Evolutionary conservation across 2,329 filamentous ascomycete genomes (phyloP).

Genomic region (Colletotrichum tofieldiae): DNA sequence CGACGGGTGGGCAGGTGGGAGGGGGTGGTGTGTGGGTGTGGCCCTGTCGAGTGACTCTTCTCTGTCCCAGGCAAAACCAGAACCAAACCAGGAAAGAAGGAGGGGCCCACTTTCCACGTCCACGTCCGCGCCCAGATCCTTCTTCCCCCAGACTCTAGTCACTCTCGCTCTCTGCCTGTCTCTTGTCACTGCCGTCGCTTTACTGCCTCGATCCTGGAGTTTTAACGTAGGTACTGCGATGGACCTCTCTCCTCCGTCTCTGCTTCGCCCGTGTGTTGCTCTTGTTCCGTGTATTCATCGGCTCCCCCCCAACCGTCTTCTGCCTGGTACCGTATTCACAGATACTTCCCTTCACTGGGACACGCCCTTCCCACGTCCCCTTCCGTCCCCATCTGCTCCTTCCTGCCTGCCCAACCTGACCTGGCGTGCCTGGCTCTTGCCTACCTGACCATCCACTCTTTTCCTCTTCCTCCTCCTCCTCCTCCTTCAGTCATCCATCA

Average conservation of each 20-base stretch:
- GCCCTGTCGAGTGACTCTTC: slow-evolving; percentile 38
- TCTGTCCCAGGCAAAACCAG: slow-evolving; percentile 31
- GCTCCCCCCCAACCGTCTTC: slow-evolving; percentile 10
- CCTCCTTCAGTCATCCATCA: slow-evolving; percentile 36
- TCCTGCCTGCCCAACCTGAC: slow-evolving; percentile 21
- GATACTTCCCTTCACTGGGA: slow-evolving; percentile 17
- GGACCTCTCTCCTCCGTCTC: slow-evolving; percentile 2
- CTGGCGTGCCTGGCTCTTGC: slow-evolving; percentile 9
- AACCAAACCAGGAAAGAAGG: slow-evolving; percentile 11
- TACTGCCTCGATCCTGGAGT: slow-evolving; percentile 6
- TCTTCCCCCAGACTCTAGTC: slow-evolving; percentile 17
- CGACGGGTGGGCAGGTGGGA: slow-evolving; percentile 14
- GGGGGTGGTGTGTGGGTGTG: slow-evolving; percentile 1
- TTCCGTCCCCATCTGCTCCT: slow-evolving; percentile 4
- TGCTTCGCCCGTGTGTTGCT: slow-evolving; percentile 1
- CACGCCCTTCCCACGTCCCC: slow-evolving; percentile 8
- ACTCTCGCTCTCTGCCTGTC: not conserved
- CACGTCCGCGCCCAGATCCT: slow-evolving; percentile 28
- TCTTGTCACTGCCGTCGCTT: slow-evolving; percentile 5
- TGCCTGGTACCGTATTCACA: slow-evolving; percentile 13
- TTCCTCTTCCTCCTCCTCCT: not conserved
- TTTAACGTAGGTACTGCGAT: not conserved
- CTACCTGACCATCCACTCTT: slow-evolving; percentile 13
- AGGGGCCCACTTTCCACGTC: slow-evolving; percentile 35
- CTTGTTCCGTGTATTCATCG: slow-evolving; percentile 2